A percentile compares a stretch with the other conserved stretches of the same genome.
Conservation (phyloP, 495 filamentous ascomycete genomes). For the Talaromyces borbonicus region DNA sequence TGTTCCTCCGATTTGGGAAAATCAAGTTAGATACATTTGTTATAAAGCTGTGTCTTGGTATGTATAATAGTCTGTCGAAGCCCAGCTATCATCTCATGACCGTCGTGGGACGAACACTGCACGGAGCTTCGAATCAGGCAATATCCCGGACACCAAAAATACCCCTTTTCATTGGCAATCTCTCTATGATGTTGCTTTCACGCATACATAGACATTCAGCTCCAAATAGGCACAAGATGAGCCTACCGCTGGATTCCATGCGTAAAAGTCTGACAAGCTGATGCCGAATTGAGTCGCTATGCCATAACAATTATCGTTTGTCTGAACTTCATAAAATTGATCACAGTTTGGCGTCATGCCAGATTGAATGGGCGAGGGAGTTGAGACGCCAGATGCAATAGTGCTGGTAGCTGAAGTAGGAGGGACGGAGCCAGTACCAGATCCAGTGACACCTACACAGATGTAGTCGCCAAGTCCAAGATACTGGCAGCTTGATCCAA, state of each 20-base stretch:
- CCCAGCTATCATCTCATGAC: no score
- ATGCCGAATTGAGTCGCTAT: background rate
- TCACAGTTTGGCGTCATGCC: conserved; percentile 40
- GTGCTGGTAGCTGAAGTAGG: background rate
- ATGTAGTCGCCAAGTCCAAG: conserved; percentile 14
- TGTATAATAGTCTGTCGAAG: no score
- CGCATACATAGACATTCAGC: conserved; percentile 10
- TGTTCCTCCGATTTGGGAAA: no score
- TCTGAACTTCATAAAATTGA: conserved; percentile 43
- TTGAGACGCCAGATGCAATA: conserved; percentile 8
- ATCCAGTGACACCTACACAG: conserved; percentile 7
- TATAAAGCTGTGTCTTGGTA: no score
- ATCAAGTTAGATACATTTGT: no score
- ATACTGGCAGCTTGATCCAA: conserved; percentile 7
- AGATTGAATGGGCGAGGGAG: conserved; percentile 23
- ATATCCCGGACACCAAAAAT: no score
- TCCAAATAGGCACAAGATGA: conserved; percentile 6
- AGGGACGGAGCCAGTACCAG: no score
- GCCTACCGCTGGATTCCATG: conserved; percentile 13
- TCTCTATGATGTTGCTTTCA: background rate
- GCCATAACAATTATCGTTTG: conserved; percentile 13
- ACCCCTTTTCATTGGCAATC: no score
- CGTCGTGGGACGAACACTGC: no score
- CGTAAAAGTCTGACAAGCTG: conserved; percentile 6
- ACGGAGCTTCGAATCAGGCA: no score